Evolutionary conservation across 2,329 filamentous ascomycete species (phyloP).

Genomic region (Ophiocordyceps camponoti-saundersi): DNA sequence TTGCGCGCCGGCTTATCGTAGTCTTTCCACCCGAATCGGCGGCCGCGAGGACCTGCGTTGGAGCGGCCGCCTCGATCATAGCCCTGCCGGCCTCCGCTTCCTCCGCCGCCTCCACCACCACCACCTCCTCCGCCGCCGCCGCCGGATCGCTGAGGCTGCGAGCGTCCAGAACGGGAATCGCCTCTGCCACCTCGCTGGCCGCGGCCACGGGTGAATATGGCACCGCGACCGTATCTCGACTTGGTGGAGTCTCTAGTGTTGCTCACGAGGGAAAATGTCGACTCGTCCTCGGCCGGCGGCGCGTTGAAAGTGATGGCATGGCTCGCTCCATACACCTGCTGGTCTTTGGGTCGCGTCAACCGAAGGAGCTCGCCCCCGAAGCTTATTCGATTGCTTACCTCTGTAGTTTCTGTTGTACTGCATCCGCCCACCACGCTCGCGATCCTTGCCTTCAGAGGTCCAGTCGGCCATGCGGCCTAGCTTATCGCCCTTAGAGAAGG

Average conservation of each 20-base stretch:
- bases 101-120: conserved; percentile 9
- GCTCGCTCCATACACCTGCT: conserved; percentile 91
- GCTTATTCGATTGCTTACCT: conserved; percentile 34
- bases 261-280: conserved; percentile 94
- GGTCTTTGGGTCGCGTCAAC: conserved; percentile 39
- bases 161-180: conserved; percentile 39
- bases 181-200: conserved; percentile 59
- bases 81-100: conserved; percentile 47
- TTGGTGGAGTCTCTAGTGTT: conserved; percentile 78
- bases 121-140: not conserved
- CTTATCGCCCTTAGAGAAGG: conserved; percentile 98
- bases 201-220: conserved; percentile 76
- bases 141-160: conserved; percentile 49
- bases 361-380: not conserved
- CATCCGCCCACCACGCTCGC: conserved; percentile 60
- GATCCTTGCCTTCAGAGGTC: conserved; percentile 80
- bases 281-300: conserved; percentile 86
- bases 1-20: conserved; percentile 96
- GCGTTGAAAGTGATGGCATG: conserved; percentile 77
- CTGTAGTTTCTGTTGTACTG: conserved; percentile 89
- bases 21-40: conserved; percentile 96
- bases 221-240: conserved; percentile 75
- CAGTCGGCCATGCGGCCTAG: conserved; percentile 98
- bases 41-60: conserved; percentile 49
- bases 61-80: conserved; percentile 61